Base-by-base conservation (phyloP, 2,329 filamentous ascomycete species). In the Fusarium sp. region DNA sequence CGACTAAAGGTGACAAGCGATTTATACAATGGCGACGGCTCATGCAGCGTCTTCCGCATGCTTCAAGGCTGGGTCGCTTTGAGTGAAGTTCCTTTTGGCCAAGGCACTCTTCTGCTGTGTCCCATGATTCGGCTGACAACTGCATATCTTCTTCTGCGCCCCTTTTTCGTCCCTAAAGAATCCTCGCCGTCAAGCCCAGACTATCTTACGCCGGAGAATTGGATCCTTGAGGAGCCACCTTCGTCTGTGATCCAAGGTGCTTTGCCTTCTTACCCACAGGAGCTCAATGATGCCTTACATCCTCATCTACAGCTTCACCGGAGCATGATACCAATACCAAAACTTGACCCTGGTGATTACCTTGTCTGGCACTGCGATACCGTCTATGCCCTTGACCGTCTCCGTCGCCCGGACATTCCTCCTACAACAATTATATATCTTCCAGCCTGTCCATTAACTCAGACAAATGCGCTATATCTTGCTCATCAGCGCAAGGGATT, bases 11-110 rank as follows among this genome's bases (percentile, higher is more conserved):
- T 90, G 13, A 85, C 87, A 5, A 89, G 89, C 73, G 92, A 95
- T 78, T 79, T 94, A 27, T 94, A 95, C 79, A 87, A 92, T 62
- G 91, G 92, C 12, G 88, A 91, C 1, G 92, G 92, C 4, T 89
- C 90, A 13, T 94, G 92, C 80, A 90, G 85, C 54, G 91, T 93
- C 81, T 92, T 94, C 79, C 87, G 93, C 54, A 93, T 94, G 86
- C 93, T 92, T 77, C 93, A 95, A 79, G 93, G 92, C 56, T 94
- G 92, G 91, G 80, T 95, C 18, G 85, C 86, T 33, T 88, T 95
- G 81, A 90, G 88, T 25, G 83, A 86, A 31, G 91, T 90, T 3
- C 87, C 86, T 0, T 89, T 91, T 0, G 87, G 87, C 14, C 90
- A 94, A 77, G 92, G 92, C 11, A 93, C 91, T 0, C 83, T 95